Base-by-base conservation (phyloP, 805 yeast genomes). In the Lachancea quebecensis region DNA sequence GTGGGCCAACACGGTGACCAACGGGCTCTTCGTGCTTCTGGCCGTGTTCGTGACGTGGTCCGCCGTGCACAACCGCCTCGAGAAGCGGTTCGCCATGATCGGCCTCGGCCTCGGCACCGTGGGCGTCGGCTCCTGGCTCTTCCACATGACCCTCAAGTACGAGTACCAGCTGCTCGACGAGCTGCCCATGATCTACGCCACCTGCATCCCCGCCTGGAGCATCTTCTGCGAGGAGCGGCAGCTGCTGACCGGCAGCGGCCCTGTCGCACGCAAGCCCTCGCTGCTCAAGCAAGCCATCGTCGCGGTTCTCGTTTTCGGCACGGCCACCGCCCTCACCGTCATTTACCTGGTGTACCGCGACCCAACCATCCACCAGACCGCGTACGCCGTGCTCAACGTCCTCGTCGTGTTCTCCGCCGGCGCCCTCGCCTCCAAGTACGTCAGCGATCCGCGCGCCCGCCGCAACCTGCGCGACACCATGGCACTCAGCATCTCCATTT, bases 121-220 rank as follows among this genome's bases (percentile, higher is more conserved):
- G 4, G 99, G 99, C 0, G 65, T 91, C 16, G 99, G 99, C 2
- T 79, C 88, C 15, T 93, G 97, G 91, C 67, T 89, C 50, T 93
- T 93, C 70, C 99, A 93, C 65, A 93, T 93, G 96, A 91, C 98
- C 4, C 72, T 93, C 55, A 73, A 78, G 52, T 93, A 91, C 65
- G 87, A 85, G 60, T 93, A 77, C 68, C 99, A 93, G 68, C 64
- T 93, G 51, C 72, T 93, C 64, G 99, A 93, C 68, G 99, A 93
- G 64, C 72, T 93, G 57, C 99, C 99, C 35, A 93, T 93, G 99
- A 87, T 93, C 50, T 93, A 93, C 67, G 97, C 96, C 17, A 93
- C 99, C 2, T 91, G 96, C 52, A 81, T 91, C 25, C 98, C 99
- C 0, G 81, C 88, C 50, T 87, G 95, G 95, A 75, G 82, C 36